These are phyloP conservation scores for Ogataea salicorniae DNA, from an alignment of 805 yeast genomes.

Conservation along the genomic window DNA sequence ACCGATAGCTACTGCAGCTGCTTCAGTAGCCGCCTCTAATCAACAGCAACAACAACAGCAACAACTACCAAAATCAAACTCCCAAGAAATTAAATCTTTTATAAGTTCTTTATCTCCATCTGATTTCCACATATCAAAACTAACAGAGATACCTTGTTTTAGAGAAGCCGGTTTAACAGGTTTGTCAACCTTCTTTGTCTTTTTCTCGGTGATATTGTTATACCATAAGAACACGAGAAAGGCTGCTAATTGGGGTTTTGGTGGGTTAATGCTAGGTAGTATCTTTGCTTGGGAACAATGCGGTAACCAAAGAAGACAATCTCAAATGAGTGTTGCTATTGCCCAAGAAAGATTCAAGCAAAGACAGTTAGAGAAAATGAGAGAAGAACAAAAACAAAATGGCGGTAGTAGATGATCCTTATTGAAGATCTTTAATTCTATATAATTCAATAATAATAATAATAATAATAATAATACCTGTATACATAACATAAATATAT, in stretches of 20 bases:
- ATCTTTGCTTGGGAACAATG: constrained; percentile 93
- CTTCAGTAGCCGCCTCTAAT: not conserved
- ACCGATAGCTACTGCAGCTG: constrained; percentile 1
- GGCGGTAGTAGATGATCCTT: not conserved
- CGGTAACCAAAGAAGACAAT: constrained; percentile 60
- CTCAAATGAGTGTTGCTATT: constrained; percentile 58
- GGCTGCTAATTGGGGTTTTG: constrained; percentile 78
- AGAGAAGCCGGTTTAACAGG: constrained; percentile 77
- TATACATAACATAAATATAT: no score
- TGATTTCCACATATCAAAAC: constrained; percentile 48
- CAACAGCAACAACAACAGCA: constrained; percentile 14
- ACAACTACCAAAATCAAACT: constrained; percentile 9
- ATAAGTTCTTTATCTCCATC: constrained; percentile 34
- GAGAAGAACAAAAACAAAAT: constrained; percentile 17
- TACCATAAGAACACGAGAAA: constrained; percentile 57
- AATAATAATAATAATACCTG: no score
- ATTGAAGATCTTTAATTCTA: no score
- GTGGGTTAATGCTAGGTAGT: constrained; percentile 74
- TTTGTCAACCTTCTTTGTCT: constrained; percentile 63
- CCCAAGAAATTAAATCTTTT: constrained; percentile 18
- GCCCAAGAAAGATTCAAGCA: constrained; percentile 49
- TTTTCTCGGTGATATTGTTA: constrained; percentile 61
- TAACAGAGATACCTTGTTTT: constrained; percentile 67
- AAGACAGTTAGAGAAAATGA: constrained; percentile 30
- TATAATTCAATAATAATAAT: no score